These are phyloP conservation scores for Clathrospora elynae DNA, from an alignment of 2,329 filamentous ascomycete species.

Conservation along the genomic window DNA sequence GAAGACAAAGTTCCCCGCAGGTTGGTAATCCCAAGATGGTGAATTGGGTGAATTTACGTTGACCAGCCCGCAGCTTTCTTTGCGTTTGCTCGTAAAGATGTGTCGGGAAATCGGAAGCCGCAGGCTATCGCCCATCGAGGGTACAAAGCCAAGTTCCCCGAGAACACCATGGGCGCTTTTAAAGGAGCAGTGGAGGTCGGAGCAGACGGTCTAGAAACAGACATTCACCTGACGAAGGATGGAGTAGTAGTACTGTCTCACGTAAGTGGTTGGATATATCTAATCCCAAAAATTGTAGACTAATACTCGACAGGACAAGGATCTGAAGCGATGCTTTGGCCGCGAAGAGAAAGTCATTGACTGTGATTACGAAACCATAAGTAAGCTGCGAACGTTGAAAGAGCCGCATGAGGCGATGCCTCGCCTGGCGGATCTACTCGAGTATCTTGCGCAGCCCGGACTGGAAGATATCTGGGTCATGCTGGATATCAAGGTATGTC, in stretches of 20 bases:
- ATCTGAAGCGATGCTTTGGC: conserved; percentile 81
- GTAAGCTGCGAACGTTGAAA: conserved; percentile 68
- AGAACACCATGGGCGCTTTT: conserved; percentile 86
- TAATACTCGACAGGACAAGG: conserved; percentile 64
- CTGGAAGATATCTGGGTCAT: conserved; percentile 76
- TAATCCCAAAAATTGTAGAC: not conserved
- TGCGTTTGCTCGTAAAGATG: conserved; percentile 43
- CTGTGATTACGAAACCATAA: conserved; percentile 75
- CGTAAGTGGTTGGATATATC: conserved; percentile 53
- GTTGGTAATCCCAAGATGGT: conserved; percentile 14
- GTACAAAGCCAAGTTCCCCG: conserved; percentile 76
- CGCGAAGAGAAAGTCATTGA: conserved; percentile 73
- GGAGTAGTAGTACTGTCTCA: conserved; percentile 85
- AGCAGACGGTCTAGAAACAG: conserved; percentile 83
- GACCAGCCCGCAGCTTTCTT: conserved; percentile 39
- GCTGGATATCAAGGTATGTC: conserved; percentile 80
- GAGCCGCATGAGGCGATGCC: conserved; percentile 75
- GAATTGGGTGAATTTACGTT: conserved; percentile 10
- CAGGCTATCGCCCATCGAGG: conserved; percentile 80
- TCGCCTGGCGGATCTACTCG: conserved; percentile 72
- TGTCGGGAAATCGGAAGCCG: conserved; percentile 56
- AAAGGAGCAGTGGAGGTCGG: conserved; percentile 72
- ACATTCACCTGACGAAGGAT: conserved; percentile 81
- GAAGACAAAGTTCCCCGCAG: conserved; percentile 35
- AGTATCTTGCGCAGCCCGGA: conserved; percentile 69